Conservation (phyloP, 495 filamentous ascomycete genomes). For the Penicillium flavigenum region DNA sequence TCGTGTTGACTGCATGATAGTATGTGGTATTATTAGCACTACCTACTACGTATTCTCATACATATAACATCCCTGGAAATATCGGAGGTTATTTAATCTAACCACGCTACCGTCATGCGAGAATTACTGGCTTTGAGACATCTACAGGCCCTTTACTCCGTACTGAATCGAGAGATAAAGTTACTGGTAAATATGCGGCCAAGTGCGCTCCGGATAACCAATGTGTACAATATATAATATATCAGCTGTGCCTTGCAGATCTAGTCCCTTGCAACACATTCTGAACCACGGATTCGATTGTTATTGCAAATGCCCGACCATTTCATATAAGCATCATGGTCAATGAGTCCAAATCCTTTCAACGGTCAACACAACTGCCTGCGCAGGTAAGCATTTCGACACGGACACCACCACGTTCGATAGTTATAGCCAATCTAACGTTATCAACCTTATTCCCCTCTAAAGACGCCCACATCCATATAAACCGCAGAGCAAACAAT, state of each 20-base stretch:
- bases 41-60: not conserved
- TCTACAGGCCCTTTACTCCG: not conserved
- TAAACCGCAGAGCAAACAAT: not conserved
- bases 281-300: not conserved
- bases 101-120: slow-evolving; percentile 3
- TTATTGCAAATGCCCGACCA: not conserved
- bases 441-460: not conserved
- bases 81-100: slow-evolving; percentile 2
- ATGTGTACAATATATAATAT: not conserved
- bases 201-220: not conserved
- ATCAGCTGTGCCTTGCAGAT: slow-evolving; percentile 13
- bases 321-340: not conserved
- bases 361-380: not conserved
- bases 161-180: not conserved
- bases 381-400: not conserved
- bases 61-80: not conserved
- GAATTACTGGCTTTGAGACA: not conserved
- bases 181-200: slow-evolving; percentile 1
- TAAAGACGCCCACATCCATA: not conserved
- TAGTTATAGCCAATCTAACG: not conserved
- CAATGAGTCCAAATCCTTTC: not conserved
- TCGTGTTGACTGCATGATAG: not conserved
- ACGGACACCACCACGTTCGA: not conserved
- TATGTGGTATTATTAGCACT: not conserved
- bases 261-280: slow-evolving; percentile 7